Evolutionary conservation across 2,329 filamentous ascomycete species (phyloP), one percentile per base, ranked within the genome.

Genomic region (Basipetospora chlamydospora): DNA sequence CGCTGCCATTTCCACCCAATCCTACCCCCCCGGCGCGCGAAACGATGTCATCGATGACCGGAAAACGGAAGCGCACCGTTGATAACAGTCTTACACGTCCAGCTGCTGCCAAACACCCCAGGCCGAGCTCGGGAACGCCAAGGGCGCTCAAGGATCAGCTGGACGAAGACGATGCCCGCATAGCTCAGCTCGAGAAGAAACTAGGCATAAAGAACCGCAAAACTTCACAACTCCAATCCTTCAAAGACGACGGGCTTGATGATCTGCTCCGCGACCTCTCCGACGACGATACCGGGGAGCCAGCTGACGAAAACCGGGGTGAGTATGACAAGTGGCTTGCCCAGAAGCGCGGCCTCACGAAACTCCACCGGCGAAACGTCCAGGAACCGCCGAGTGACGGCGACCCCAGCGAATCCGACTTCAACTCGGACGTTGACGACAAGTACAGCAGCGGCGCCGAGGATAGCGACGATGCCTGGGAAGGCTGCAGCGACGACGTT

Each of bases 101-200:
- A n/a, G n/a, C n/a, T n/a, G n/a, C n/a, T n/a, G n/a, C n/a, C n/a
- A n/a, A n/a, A n/a, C n/a, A n/a, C n/a, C n/a, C n/a, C n/a, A n/a
- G n/a, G n/a, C n/a, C n/a, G n/a, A n/a, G n/a, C n/a, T n/a, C 22
- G 22, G 6, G 22, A 23, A 28, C 15, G 6, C 33, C 35, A 7
- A 44, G 41, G n/a, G 20, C 36, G 7, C 26, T 75, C n/a, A 73
- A 67, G 49, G 69, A 77, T 3, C 74, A 71, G 46, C 61, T 95
- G 4, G 77, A 73, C 1, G 66, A 83, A 42, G 88, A 98, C 40
- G 86, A 96, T 49, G 82, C 77, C 2, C 85, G 94, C 47, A 96
- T 98, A 46, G 78, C 80, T 15, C 77, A 77, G 3, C 62, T 95
- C 22, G 90, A 98, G 59, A 86, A 79, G 54, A 92, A 83, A 49